phyloP scores from a whole-genome alignment of 306 rosid species.

The Geum urbanum region DNA sequence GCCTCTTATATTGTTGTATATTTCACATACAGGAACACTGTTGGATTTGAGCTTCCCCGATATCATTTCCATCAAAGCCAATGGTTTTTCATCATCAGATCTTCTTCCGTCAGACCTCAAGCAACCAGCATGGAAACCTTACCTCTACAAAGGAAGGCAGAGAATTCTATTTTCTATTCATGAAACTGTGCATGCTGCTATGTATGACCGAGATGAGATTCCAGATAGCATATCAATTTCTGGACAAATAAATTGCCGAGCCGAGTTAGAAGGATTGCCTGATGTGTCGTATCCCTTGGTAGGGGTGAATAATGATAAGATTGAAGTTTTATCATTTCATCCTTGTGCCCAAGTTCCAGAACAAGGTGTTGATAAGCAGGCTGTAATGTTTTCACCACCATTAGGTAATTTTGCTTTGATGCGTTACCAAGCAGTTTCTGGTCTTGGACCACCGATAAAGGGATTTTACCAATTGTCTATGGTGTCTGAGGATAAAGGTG shows the following conservation, averaged over 20 bases:
- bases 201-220: constrained; percentile 91
- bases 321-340: constrained; percentile 78
- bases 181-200: constrained; percentile 77
- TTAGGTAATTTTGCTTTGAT: constrained; percentile 84
- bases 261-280: constrained; percentile 92
- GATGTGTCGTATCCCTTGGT: constrained; percentile 84
- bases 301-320: constrained; percentile 45
- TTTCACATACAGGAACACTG: constrained; percentile 62
- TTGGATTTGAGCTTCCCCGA: constrained; percentile 84
- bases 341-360: constrained; percentile 87
- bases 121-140: constrained; percentile 99
- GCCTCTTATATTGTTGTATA: constrained; percentile 19
- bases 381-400: constrained; percentile 89
- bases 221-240: constrained; percentile 78
- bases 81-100: constrained; percentile 83
- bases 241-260: constrained; percentile 91
- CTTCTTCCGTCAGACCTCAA: constrained; percentile 76
- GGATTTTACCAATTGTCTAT: constrained; percentile 94
- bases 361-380: constrained; percentile 77
- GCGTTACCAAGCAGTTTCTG: constrained; percentile 73
- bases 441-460: constrained; percentile 74
- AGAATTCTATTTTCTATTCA: constrained; percentile 69
- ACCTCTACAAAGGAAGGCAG: constrained; percentile 83
- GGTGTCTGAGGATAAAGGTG: constrained; percentile 98
- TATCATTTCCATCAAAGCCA: constrained; percentile 60